phyloP scores from a whole-genome alignment of 805 yeast genomes.

The Lipomyces chichibuensis region DNA sequence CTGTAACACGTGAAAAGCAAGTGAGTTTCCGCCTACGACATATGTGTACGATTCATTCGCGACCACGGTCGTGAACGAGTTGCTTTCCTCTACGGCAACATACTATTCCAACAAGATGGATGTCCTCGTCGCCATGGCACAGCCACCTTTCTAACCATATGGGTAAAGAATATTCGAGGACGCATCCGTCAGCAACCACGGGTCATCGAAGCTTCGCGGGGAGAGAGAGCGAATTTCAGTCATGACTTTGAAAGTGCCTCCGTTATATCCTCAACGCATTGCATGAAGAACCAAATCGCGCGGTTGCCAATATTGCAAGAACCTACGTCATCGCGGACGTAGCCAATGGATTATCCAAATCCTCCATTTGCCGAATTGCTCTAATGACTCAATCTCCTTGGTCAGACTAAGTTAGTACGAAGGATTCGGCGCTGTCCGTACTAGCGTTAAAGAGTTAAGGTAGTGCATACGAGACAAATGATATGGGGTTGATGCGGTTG shows the following conservation, averaged over 20 bases:
- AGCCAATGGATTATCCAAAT: slow-evolving; percentile 17
- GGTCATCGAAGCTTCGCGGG: slow-evolving; percentile 12
- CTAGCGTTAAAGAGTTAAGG: background rate
- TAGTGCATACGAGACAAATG: background rate
- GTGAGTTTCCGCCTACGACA: slow-evolving; percentile 7
- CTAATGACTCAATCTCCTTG: slow-evolving; percentile 1
- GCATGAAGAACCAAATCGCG: slow-evolving; percentile 26
- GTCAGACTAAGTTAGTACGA: background rate
- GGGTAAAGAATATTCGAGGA: slow-evolving; percentile 9
- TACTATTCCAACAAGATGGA: slow-evolving; percentile 25
- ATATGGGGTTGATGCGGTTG: background rate
- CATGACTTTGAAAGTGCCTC: slow-evolving; percentile 16
- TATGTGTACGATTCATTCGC: slow-evolving; percentile 33
- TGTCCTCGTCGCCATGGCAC: slow-evolving; percentile 33
- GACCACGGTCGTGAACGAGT: slow-evolving; percentile 27
- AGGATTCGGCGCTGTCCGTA: background rate
- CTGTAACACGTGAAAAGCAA: slow-evolving; percentile 16
- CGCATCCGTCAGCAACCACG: slow-evolving; percentile 8
- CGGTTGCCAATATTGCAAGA: slow-evolving; percentile 27
- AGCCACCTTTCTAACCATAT: slow-evolving; percentile 20
- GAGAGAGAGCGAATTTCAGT: slow-evolving; percentile 13
- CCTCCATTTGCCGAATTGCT: slow-evolving; percentile 17
- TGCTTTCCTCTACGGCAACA: slow-evolving; percentile 29
- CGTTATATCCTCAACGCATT: slow-evolving; percentile 23
- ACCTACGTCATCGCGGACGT: slow-evolving; percentile 34